A percentile compares a stretch with the other conserved stretches of the same genome.
Evolutionary conservation across 192 early-diverging fungal genomes (phyloP).

Genomic region (Backusella australiensis): DNA sequence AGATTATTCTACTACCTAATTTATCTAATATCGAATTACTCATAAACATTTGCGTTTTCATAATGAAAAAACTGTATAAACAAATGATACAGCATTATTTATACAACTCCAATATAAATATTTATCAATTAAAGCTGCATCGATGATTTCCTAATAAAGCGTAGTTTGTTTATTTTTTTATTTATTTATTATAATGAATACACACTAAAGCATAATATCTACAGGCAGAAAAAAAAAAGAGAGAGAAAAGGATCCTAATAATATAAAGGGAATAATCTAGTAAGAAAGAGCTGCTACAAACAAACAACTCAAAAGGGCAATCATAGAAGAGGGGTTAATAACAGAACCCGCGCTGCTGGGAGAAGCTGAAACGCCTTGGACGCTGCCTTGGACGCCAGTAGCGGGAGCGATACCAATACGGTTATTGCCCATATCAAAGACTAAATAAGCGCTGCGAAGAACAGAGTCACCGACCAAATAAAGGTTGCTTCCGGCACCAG

Average conservation of each 20-base stretch:
- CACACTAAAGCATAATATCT: not conserved
- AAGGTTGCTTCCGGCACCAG: constrained; percentile 1
- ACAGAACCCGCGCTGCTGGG: not conserved
- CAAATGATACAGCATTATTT: not conserved
- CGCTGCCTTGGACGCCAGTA: not conserved
- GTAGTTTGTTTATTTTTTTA: not conserved
- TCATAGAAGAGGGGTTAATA: not conserved
- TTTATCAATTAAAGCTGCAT: not conserved
- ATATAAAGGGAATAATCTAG: not conserved
- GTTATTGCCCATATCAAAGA: constrained; percentile 14
- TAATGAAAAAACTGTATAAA: not conserved
- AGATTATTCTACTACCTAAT: not conserved
- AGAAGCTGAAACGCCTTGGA: not conserved
- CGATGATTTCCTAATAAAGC: not conserved
- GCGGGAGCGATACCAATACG: constrained; percentile 22
- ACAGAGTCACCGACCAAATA: constrained; percentile 23
- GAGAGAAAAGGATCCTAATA: not conserved
- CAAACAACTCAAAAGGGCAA: not conserved
- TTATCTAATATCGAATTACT: not conserved
- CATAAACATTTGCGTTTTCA: not conserved
- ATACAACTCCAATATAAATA: not conserved
- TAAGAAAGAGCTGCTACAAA: not conserved
- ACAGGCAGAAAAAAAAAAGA: not conserved
- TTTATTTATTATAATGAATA: not conserved
- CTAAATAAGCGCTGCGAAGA: constrained; percentile 18